Conservation (phyloP, 2,329 filamentous ascomycete genomes). For the Venturiaceae sp. region DNA sequence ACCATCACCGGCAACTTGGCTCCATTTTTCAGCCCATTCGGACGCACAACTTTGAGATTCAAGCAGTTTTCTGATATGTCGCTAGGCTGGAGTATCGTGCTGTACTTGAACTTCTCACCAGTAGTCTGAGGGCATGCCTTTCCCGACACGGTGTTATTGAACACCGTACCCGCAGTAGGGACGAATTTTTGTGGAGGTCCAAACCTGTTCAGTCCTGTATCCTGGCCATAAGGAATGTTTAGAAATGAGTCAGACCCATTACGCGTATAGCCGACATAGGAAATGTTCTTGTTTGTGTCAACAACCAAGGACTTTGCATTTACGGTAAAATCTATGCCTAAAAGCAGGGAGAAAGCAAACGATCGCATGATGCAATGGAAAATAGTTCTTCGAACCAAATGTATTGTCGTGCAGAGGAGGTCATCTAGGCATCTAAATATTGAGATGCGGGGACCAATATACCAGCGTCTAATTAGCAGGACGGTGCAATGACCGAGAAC, state of each 20-base stretch:
- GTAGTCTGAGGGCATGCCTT: background rate
- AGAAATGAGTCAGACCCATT: background rate
- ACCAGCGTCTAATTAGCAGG: too few species aligned
- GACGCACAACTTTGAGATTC: conserved; percentile 53
- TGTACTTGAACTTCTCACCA: background rate
- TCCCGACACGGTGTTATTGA: background rate
- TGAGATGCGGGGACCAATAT: too few species aligned
- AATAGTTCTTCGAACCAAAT: too few species aligned
- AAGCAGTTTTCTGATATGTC: conserved; percentile 44
- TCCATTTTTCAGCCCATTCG: conserved; percentile 13
- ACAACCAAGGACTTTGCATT: too few species aligned
- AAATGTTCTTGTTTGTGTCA: background rate
- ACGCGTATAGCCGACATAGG: background rate
- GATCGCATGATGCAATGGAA: too few species aligned
- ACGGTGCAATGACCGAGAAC: too few species aligned
- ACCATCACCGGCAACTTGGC: conserved; percentile 21
- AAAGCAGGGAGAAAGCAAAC: too few species aligned
- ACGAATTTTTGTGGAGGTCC: background rate
- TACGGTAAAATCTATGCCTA: too few species aligned
- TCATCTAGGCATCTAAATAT: too few species aligned
- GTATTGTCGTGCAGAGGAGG: too few species aligned
- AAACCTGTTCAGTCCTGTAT: background rate
- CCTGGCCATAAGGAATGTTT: background rate
- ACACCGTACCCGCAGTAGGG: background rate
- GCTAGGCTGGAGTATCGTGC: background rate